These are phyloP conservation scores for Antitrichia curtipendula DNA, from an alignment of 225 moss, liverwort and hornwort genomes.

Conservation along the genomic window DNA sequence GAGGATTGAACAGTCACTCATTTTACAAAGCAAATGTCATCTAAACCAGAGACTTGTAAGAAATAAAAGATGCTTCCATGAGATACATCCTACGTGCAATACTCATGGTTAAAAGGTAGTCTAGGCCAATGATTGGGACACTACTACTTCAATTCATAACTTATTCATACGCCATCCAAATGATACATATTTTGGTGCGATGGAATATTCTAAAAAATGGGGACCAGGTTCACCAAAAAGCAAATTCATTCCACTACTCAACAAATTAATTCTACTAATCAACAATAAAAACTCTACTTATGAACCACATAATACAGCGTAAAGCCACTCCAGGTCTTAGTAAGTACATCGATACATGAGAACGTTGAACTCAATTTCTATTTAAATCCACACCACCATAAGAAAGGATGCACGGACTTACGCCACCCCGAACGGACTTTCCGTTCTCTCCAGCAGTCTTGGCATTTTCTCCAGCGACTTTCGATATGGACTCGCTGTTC, in stretches of 20 bases:
- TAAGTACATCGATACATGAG: background rate
- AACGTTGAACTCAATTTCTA: background rate
- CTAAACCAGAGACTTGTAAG: background rate
- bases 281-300: too few relatives aligned
- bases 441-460: conserved; percentile 4
- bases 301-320: background rate
- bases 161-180: background rate
- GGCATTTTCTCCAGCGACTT: conserved; percentile 14
- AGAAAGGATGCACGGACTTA: background rate
- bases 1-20: background rate
- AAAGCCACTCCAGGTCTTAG: background rate
- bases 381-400: background rate
- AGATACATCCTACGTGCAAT: background rate
- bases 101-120: background rate
- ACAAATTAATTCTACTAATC: background rate
- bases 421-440: conserved; percentile 19
- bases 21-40: background rate
- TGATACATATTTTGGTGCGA: background rate
- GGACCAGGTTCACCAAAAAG: background rate
- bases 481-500: conserved; percentile 11
- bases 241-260: background rate
- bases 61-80: background rate
- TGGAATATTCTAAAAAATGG: background rate
- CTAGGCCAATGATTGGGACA: background rate
- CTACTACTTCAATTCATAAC: background rate